A percentile compares a stretch with the other conserved stretches of the same genome.
Conservation (phyloP, 768 basidiomycete genomes). For the Boletus insuetus region DNA sequence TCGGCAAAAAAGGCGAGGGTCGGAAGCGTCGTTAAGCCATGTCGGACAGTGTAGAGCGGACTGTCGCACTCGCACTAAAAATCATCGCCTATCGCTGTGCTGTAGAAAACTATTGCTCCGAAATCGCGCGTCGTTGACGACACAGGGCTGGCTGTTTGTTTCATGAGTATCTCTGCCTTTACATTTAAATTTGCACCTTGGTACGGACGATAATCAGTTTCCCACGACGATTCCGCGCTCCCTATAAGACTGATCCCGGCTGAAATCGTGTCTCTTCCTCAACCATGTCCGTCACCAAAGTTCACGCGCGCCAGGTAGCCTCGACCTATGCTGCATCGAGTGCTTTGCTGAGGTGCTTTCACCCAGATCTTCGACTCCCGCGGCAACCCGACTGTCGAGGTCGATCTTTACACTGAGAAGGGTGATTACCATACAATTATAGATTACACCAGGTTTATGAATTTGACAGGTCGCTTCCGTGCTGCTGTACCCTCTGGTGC, state of each 20-base stretch:
- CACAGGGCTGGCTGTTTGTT: conserved; percentile 9
- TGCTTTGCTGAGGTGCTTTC: conserved; percentile 12
- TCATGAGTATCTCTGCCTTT: conserved; percentile 9
- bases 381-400: conserved; percentile 96
- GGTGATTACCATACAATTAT: conserved; percentile 45
- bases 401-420: conserved; percentile 84
- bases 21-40: conserved; percentile 35
- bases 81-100: conserved; percentile 7
- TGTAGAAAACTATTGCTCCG: conserved; percentile 12
- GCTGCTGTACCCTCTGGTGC: conserved; percentile 97
- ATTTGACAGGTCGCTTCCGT: conserved; percentile 76
- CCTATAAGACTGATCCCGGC: conserved; percentile 23
- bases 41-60: conserved; percentile 6
- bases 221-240: conserved; percentile 23
- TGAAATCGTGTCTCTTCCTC: conserved; percentile 25
- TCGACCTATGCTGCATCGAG: not conserved
- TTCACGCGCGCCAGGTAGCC: conserved; percentile 87
- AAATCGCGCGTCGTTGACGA: conserved; percentile 1
- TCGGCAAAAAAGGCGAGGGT: conserved; percentile 47
- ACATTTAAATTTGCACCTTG: conserved; percentile 2
- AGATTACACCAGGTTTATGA: conserved; percentile 9
- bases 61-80: conserved; percentile 6
- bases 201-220: conserved; percentile 38
- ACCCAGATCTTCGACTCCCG: conserved; percentile 97
- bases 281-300: conserved; percentile 88